Conservation (phyloP, 2,329 filamentous ascomycete genomes). For the Cordyceps pruinosa region DNA sequence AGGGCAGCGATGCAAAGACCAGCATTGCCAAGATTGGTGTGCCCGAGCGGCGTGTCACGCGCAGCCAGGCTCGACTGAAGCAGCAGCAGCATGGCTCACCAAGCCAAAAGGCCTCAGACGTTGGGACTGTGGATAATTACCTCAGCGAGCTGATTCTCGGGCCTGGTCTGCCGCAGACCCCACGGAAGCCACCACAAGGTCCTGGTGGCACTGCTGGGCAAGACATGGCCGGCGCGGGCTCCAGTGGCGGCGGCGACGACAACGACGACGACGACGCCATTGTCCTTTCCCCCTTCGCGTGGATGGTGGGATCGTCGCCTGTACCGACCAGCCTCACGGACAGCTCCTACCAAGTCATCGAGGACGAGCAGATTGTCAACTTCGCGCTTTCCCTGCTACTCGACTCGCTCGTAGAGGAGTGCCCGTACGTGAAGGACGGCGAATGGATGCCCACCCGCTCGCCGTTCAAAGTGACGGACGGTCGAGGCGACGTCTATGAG, state of each 20-base stretch:
- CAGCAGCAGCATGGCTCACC: neutral
- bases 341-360: neutral
- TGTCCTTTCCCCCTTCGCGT: neutral
- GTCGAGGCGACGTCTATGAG: neutral
- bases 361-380: neutral
- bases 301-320: no score
- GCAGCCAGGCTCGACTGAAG: neutral
- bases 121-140: no score
- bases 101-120: no score
- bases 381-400: neutral
- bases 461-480: neutral
- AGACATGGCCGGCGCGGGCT: neutral
- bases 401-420: neutral
- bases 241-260: neutral
- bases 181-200: no score
- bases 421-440: neutral
- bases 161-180: no score
- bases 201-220: no score
- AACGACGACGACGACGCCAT: neutral
- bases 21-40: neutral
- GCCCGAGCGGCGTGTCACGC: neutral
- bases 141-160: no score
- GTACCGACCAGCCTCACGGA: no score
- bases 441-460: neutral
- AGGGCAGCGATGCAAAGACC: neutral